Conservation (phyloP, 108 stramenopile species). For the Asterionellopsis glacialis region DNA sequence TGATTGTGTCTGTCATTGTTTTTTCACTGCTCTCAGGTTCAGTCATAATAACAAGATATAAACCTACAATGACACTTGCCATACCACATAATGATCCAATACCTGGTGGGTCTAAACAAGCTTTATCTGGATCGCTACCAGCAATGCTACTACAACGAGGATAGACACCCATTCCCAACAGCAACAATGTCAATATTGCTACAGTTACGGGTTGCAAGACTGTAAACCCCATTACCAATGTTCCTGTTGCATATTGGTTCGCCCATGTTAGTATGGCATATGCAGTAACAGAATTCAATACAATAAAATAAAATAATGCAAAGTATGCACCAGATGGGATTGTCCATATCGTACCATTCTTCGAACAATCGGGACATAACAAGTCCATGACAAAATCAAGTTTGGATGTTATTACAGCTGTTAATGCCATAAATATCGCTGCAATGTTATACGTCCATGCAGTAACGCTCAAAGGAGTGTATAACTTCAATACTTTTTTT, state of each 20-base stretch:
- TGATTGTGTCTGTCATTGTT: no score
- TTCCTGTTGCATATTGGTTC: slow-evolving; percentile 22
- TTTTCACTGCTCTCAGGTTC: no score
- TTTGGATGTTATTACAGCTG: neutral
- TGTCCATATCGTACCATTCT: no score
- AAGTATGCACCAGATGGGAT: neutral
- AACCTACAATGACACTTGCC: slow-evolving; percentile 14
- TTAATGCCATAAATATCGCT: slow-evolving; percentile 12
- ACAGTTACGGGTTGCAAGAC: slow-evolving; percentile 29
- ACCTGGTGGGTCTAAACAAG: slow-evolving; percentile 15
- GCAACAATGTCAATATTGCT: slow-evolving; percentile 6
- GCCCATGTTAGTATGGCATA: slow-evolving; percentile 26
- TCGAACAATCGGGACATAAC: no score
- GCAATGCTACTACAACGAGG: slow-evolving; percentile 1
- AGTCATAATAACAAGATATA: slow-evolving; percentile 14
- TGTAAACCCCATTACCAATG: slow-evolving; percentile 23
- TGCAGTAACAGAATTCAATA: slow-evolving; percentile 15
- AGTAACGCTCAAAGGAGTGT: slow-evolving; percentile 19
- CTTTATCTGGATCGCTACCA: neutral
- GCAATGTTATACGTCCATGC: slow-evolving; percentile 26
- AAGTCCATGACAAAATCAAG: neutral
- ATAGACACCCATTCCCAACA: slow-evolving; percentile 6
- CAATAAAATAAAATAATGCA: slow-evolving; percentile 15
- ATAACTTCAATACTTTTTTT: slow-evolving; percentile 11
- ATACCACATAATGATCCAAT: slow-evolving; percentile 15